A percentile compares a stretch with the other conserved stretches of the same genome.
These are phyloP conservation scores for Penicillium hordei DNA, from an alignment of 2,329 filamentous ascomycete genomes.

Conservation along the genomic window DNA sequence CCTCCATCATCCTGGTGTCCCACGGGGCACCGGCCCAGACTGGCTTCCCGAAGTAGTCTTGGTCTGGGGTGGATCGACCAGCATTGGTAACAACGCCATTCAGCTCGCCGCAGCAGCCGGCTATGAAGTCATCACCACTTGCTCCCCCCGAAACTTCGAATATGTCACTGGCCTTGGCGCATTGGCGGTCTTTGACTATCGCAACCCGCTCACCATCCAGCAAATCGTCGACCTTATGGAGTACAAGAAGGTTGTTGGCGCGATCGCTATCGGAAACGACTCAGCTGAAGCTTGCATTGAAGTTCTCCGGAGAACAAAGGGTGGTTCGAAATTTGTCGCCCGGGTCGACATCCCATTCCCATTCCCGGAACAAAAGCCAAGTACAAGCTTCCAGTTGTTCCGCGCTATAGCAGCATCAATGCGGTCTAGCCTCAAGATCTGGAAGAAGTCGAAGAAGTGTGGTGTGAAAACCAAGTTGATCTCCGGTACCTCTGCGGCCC, in stretches of 20 bases:
- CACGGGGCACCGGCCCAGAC: not conserved
- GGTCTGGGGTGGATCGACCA: conserved; percentile 21
- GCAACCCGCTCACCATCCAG: not conserved
- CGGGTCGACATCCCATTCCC: not conserved
- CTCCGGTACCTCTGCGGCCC: not conserved
- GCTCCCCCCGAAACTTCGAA: not conserved
- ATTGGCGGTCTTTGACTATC: conserved; percentile 4
- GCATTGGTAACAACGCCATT: conserved; percentile 17
- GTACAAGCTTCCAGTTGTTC: not conserved
- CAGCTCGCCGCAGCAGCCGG: conserved; percentile 16
- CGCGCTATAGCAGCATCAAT: not conserved
- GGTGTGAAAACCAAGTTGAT: not conserved
- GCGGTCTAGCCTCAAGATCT: not conserved
- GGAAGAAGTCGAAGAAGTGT: not conserved
- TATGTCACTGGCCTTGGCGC: not conserved
- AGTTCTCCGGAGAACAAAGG: not conserved
- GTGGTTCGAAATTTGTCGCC: conserved; percentile 3
- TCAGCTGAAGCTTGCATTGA: conserved; percentile 7
- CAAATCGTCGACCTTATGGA: not conserved
- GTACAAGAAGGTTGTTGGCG: not conserved
- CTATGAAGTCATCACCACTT: conserved; percentile 3
- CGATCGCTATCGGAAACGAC: conserved; percentile 2
- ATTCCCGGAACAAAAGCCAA: not conserved
- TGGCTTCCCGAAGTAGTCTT: conserved; percentile 8
- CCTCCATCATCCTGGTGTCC: conserved; percentile 15